Evolutionary conservation across 2,329 filamentous ascomycete genomes (phyloP), one percentile per base, ranked within the genome.

Genomic region (Penicillium expansum): DNA sequence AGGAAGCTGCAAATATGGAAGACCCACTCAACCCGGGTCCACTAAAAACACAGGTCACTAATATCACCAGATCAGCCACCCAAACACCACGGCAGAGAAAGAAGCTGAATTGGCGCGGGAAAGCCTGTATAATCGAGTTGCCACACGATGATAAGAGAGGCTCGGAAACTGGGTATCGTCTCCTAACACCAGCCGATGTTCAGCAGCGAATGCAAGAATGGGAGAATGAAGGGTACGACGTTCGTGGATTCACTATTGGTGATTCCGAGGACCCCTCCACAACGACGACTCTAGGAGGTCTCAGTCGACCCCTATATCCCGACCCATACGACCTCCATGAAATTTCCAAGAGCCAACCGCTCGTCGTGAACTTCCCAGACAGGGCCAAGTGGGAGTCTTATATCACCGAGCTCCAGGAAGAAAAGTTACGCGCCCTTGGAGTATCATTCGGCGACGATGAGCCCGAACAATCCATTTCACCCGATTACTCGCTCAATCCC

Each of bases 371-470:
- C 18, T 76, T 80, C 57, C 77, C 78, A 5, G 69, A 80, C 58
- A 74, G 74, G 65, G 77, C 70, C 39, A 82, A 84, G 66, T 90
- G 88, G 87, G 88, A 91, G 68, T 80, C 86, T 27, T 96, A 97
- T 73, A 89, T 92, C 57, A 84, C 89, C 53, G 87, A 89, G 63
- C 79, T 97, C 35, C 86, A 90, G 64, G 94, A 99, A 77, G 91
- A 93, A 59, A 99, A 97, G 76, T 81, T 99, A 51, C 87, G 92
- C 59, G 92, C 93, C 49, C 82, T 99, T 54, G 94, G 94, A 62
- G 94, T 97, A 13, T 92, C 86, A 18, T 82, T 90, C 59, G 90
- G 86, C 35, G 86, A 88, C 48, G 88, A 91, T 6, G 90, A 94
- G 50, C 84, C 86, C 77, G 83, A 58, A 75, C 81, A 51, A 78